phyloP scores from a whole-genome alignment of 2,329 filamentous ascomycete species.

The Periconia sp. region DNA sequence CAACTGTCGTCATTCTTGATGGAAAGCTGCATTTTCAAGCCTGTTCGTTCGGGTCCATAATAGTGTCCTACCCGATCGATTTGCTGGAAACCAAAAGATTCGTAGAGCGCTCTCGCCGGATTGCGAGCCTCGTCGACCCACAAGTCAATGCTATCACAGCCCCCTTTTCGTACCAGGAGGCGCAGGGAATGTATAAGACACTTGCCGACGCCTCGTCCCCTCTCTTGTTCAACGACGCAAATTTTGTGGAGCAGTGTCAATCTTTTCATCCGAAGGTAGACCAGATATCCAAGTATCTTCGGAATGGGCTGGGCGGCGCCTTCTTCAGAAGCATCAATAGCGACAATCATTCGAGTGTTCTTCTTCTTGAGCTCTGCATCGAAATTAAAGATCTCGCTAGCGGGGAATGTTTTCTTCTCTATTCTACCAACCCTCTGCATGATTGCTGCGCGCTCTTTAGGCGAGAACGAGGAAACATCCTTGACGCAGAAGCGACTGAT shows the following conservation, averaged over 20 bases:
- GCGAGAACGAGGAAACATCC: constrained; percentile 20
- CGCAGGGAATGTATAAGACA: constrained; percentile 53
- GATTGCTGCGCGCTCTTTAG: constrained; percentile 26
- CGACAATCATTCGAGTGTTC: constrained; percentile 53
- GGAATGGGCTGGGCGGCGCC: constrained; percentile 14
- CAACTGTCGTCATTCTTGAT: constrained; percentile 18
- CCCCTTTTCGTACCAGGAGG: constrained; percentile 51
- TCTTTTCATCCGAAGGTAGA: constrained; percentile 54
- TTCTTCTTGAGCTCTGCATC: constrained; percentile 56
- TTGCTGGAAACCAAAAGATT: constrained; percentile 53
- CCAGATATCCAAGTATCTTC: constrained; percentile 53
- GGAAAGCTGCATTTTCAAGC: constrained; percentile 38
- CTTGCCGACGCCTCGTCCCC: constrained; percentile 55
- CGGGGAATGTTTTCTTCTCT: constrained; percentile 59
- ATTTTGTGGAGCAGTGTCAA: constrained; percentile 59
- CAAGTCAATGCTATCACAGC: constrained; percentile 55
- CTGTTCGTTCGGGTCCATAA: constrained; percentile 57
- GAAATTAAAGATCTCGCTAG: constrained; percentile 59
- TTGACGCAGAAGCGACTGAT: constrained; percentile 8
- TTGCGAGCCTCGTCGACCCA: constrained; percentile 59
- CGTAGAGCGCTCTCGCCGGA: constrained; percentile 54
- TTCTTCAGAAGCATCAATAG: constrained; percentile 23
- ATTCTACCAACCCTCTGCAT: constrained; percentile 36
- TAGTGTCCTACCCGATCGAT: constrained; percentile 55
- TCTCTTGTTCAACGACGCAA: constrained; percentile 55